Evolutionary conservation across 2,329 filamentous ascomycete species (phyloP).

Genomic region (Aspergillus bombycis): DNA sequence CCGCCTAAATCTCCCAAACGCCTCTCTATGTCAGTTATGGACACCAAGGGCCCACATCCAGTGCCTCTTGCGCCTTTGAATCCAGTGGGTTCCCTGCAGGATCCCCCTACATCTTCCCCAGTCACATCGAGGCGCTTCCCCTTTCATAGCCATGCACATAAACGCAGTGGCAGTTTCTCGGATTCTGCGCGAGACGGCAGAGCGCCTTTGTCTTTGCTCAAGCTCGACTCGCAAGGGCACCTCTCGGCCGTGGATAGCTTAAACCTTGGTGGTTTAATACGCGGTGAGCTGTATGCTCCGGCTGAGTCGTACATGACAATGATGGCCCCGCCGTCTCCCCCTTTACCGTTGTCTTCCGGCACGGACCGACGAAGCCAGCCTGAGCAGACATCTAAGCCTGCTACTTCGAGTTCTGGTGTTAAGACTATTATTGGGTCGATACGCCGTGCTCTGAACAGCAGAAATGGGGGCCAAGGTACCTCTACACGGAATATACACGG

Average conservation of each 20-base stretch:
- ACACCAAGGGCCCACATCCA: conserved; percentile 44
- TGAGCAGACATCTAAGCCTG: conserved; percentile 30
- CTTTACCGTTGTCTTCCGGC: conserved; percentile 35
- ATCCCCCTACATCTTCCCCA: conserved; percentile 33
- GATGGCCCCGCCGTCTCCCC: conserved; percentile 55
- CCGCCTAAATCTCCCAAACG: conserved; percentile 52
- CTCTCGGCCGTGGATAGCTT: conserved; percentile 63
- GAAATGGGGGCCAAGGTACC: conserved; percentile 40
- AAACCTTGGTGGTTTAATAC: conserved; percentile 80
- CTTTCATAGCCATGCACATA: conserved; percentile 63
- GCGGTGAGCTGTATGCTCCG: conserved; percentile 82
- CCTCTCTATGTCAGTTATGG: conserved; percentile 35
- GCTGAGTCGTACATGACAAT: conserved; percentile 78
- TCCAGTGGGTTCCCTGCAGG: conserved; percentile 31
- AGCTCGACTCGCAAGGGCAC: conserved; percentile 44
- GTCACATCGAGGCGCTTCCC: conserved; percentile 49
- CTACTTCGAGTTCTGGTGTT: conserved; percentile 64
- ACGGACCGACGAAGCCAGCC: conserved; percentile 35
- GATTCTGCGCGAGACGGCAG: conserved; percentile 77
- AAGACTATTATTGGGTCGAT: conserved; percentile 86
- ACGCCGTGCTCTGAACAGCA: conserved; percentile 74
- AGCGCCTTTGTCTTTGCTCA: conserved; percentile 53
- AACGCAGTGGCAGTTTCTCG: conserved; percentile 83
- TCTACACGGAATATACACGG: conserved; percentile 40
- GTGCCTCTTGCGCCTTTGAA: conserved; percentile 42